Base-by-base conservation (phyloP, 1,284 basidiomycete genomes). In the Mycena citricolor region DNA sequence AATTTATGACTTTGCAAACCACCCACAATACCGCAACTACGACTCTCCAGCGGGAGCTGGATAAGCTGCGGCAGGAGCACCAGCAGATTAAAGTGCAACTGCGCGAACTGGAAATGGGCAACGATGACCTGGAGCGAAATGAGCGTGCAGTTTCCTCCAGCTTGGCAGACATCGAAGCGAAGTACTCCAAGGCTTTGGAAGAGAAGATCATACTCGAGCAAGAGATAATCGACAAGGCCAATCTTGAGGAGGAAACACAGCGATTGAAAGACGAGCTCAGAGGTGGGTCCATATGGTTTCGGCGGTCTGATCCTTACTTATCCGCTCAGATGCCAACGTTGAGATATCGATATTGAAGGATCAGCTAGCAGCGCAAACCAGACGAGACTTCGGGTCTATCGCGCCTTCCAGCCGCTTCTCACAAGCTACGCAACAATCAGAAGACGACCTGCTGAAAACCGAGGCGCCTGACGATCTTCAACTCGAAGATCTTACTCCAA, bases 131-230 rank as follows among this genome's bases (percentile, higher is more conserved):
- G 48, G 94, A 97, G 64, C 73, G 91, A 54, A 94, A 87, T 61
- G 92, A 94, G 60, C 81, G 92, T 17, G 93, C 93, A 40, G 90
- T 95, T 22, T 83, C 87, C 2, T 94, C 92, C 24, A 94, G 90
- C 55, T 70, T 98, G 46, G 84, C 87, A 1, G 97, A 99, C 65
- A 76, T 93, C 60, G 95, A 99, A 69, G 74, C 79, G 52, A 92
- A 87, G 62, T 97, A 98, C 69, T 85, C 93, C 54, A 81, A 84
- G 48, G 88, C 89, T 1, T 74, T 99, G 38, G 97, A 99, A 66
- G 91, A 97, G 69, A 98, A 97, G 67, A 97, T 97, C 36, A 68
- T 99, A 32, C 75, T 99, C 24, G 97, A 99, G 64, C 92, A 98
- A 57, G 97, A 99, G 62, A 72, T 99, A n/a, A 70, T 97, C 32